Conservation (phyloP, 148 eudicot genomes). For the Drosera capensis region DNA sequence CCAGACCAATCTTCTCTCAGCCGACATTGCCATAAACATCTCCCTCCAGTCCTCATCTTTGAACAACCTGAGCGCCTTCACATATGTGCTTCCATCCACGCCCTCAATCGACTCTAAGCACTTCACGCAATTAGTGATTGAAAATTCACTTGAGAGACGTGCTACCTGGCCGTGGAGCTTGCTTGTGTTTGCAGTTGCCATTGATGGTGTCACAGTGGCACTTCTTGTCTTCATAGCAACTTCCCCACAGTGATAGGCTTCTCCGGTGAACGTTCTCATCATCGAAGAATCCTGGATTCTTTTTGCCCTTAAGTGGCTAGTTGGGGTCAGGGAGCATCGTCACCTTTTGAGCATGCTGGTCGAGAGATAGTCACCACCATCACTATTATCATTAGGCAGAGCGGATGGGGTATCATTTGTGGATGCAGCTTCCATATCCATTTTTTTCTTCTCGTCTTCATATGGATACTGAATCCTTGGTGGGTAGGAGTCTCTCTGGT, state of each 20-base stretch:
- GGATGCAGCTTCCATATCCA: conserved; percentile 9
- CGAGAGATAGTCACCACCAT: conserved; percentile 3
- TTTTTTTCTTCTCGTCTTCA: conserved; percentile 1
- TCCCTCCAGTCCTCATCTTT: conserved; percentile 22
- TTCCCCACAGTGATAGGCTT: conserved; percentile 4
- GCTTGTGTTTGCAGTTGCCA: background rate
- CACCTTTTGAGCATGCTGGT: background rate
- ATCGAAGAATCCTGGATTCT: background rate
- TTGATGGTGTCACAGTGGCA: conserved; percentile 5
- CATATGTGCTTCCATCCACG: conserved; percentile 14
- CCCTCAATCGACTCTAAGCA: conserved; percentile 16
- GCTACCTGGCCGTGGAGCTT: background rate
- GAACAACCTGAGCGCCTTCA: conserved; percentile 20
- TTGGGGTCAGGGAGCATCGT: conserved; percentile 7
- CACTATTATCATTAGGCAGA: conserved; percentile 5
- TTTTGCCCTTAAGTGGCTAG: conserved; percentile 9
- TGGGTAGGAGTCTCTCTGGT: conserved; percentile 7
- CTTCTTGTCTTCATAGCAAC: conserved; percentile 2
- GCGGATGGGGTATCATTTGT: conserved; percentile 13
- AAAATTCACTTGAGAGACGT: conserved; percentile 7
- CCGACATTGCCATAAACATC: conserved; percentile 21
- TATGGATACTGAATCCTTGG: conserved; percentile 4
- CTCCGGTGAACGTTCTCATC: background rate
- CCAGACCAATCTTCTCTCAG: conserved; percentile 17
- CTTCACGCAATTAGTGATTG: conserved; percentile 17